Evolutionary conservation across 495 filamentous ascomycete genomes (phyloP), one percentile per base, ranked within the genome.

Genomic region (Penicillium pulvis): DNA sequence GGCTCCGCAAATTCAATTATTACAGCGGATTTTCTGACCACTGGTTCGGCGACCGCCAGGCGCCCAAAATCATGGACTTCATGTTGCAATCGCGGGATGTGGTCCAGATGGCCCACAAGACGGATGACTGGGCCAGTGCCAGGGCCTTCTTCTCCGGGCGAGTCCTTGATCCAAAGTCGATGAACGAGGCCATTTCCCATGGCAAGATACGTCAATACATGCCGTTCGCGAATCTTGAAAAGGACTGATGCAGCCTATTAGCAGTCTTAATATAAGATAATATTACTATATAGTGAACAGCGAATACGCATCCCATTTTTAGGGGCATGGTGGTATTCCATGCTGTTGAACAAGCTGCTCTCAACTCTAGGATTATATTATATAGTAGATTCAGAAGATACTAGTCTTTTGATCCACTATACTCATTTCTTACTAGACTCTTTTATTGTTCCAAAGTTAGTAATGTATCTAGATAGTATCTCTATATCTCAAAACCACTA

Each of bases 31-130:
- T 52, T 52, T 39, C 50, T 23, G 50, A 52, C 31, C 11, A 52
- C 50, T 52, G 50, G 50, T 52, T 52, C 31, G 50, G 31, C 50
- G 50, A 52, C 31, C 50, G 50, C 50, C 30, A 23, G 28, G 50
- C 31, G 30, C 50, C 50, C 9, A 52, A 20, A 31, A 52, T 52
- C 30, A 52, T 52, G 6, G 30, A 39, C 30, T 52, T 52, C 31
- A 52, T 52, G 50, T 36, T 33, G 30, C 50, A 35, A 33, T 52
- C 50, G 19, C 30, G 50, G 20, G 50, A 52, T 31, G 50, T 48
- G 43, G 16, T 46, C 23, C 43, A 46, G 9, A 46, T 23, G 43
- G 43, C 43, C 8, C 43, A 46, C 11, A 46, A 46, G 43, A 46
- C 17, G 4, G 11, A 46, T 46, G 17, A 46, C 19, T 46, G 43